Evolutionary conservation across 345 rosid species (phyloP), one percentile per base, ranked within the genome.

Genomic region (Passiflora organensis): DNA sequence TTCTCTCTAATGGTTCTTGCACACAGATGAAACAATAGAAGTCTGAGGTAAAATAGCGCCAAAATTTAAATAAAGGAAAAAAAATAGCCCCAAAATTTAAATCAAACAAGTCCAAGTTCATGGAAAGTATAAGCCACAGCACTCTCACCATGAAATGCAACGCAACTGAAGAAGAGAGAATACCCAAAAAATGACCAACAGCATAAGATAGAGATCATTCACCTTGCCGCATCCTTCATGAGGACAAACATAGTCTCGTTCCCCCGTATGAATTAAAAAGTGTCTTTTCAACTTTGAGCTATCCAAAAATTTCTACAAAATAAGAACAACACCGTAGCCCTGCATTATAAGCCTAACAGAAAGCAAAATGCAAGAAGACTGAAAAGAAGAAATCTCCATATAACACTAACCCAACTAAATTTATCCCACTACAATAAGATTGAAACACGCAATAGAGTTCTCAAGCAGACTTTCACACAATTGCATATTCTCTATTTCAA

Each of bases 171-270:
- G 44, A 53, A 32, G 32, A 38, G 47, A 41, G 51, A 76, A 46
- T 46, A n/a, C n/a, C n/a, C n/a, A n/a, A n/a, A n/a, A n/a, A n/a
- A n/a, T n/a, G n/a, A n/a, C n/a, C n/a, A n/a, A n/a, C n/a, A n/a
- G n/a, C n/a, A n/a, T n/a, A n/a, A n/a, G n/a, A n/a, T n/a, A 56
- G 8, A 24, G 74, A 74, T 48, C 37, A 2, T 71, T 72, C 76
- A 91, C 96, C 98, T 93, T 93, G 63, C 99, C 99, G 75, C 99
- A 93, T 43, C 96, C 99, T 78, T 84, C 95, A 80, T 82, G 78
- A 50, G 97, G 91, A 66, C 99, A 93, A 14, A 93, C 64, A 68
- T 68, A 89, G 59, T 77, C 82, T 62, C 96, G 81, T 60, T 78
- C 97, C 17, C 97, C 99, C 17, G 96, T 89, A 76, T 93, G 99